Evolutionary conservation across 306 rosid species (phyloP).

Genomic region (Mucuna pruriens): DNA sequence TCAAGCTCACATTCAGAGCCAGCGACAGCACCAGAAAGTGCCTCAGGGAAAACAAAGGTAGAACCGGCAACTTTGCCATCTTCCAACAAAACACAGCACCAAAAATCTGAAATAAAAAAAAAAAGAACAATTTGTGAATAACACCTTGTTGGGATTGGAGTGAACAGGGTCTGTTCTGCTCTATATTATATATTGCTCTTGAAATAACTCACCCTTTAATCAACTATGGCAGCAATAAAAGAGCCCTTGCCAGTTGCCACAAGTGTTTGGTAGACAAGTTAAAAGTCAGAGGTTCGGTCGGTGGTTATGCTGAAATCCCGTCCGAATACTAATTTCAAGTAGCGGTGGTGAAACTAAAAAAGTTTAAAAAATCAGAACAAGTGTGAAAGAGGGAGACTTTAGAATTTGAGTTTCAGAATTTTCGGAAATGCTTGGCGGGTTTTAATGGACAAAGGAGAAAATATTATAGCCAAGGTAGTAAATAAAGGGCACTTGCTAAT

Average conservation of each 20-base stretch:
- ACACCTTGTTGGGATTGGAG: neutral
- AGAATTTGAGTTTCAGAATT: neutral
- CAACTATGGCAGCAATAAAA: neutral
- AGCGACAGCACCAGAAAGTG: slow-evolving; percentile 67
- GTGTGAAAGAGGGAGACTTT: neutral
- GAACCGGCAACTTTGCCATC: slow-evolving; percentile 48
- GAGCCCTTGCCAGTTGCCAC: neutral
- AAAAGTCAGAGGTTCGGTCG: neutral
- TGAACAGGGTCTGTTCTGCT: neutral
- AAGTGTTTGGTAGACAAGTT: slow-evolving; percentile 14
- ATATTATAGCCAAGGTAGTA: neutral
- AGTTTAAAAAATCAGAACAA: neutral
- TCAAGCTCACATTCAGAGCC: slow-evolving; percentile 70
- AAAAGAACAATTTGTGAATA: slow-evolving; percentile 16
- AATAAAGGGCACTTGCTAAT: neutral
- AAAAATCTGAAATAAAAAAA: slow-evolving; percentile 4
- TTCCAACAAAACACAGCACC: neutral
- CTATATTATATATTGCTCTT: neutral
- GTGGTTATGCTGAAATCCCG: neutral
- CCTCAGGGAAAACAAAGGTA: slow-evolving; percentile 43
- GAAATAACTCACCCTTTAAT: neutral
- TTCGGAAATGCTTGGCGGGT: neutral
- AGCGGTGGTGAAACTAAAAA: neutral
- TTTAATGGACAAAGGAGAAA: neutral
- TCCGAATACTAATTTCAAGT: neutral